These are phyloP conservation scores for Pichia thaimueangensis DNA, from an alignment of 805 yeast species.

Conservation along the genomic window DNA sequence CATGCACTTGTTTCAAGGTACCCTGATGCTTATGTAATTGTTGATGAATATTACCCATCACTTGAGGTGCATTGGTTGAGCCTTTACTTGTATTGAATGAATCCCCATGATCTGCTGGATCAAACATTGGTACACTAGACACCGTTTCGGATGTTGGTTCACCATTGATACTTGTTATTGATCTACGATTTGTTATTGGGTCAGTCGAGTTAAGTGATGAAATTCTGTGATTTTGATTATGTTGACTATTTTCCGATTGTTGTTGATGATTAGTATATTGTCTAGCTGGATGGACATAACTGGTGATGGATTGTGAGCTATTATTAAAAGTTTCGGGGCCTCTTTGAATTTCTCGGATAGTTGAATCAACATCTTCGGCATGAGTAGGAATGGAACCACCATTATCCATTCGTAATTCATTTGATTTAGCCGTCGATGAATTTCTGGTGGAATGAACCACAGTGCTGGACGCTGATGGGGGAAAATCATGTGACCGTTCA, in stretches of 20 bases:
- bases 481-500: constrained; percentile 19
- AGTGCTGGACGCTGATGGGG: constrained; percentile 5
- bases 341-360: constrained; percentile 28
- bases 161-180: neutral
- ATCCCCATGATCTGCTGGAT: neutral
- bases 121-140: neutral
- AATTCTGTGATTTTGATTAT: neutral
- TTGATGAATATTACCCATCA: constrained; percentile 38
- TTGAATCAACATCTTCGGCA: constrained; percentile 10
- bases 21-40: constrained; percentile 44
- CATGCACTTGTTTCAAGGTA: constrained; percentile 49
- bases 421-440: neutral
- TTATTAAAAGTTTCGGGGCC: constrained; percentile 22
- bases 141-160: neutral
- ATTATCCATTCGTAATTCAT: constrained; percentile 9
- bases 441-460: too few relatives aligned
- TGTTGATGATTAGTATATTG: neutral
- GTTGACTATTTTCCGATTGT: neutral
- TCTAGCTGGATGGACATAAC: constrained; percentile 8
- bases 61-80: neutral
- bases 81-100: neutral
- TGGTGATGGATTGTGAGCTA: constrained; percentile 9
- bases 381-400: constrained; percentile 4
- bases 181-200: neutral
- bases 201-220: neutral